Evolutionary conservation across 2,329 filamentous ascomycete genomes (phyloP), one percentile per base, ranked within the genome.

Genomic region (Stachybotrys echinatus): DNA sequence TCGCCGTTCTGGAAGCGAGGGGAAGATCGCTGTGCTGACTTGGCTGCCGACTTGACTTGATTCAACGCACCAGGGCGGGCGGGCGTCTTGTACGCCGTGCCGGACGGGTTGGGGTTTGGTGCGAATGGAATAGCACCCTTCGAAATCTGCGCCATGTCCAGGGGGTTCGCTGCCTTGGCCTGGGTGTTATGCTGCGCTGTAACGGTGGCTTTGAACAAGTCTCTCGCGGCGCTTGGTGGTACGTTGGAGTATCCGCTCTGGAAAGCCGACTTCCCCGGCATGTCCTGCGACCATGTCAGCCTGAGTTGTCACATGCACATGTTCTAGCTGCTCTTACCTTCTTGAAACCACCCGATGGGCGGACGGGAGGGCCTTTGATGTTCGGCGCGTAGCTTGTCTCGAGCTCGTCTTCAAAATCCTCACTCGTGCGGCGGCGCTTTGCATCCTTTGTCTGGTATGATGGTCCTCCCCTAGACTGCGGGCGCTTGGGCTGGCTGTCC

Each of bases 51-150:
- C 61, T 85, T 85, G 43, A 68, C 67, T 38, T 63, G 66, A 14
- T 55, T 58, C 18, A 61, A 54, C 42, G 66, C 66, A 22, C 69
- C 74, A 21, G 80, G 75, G 18, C 84, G 79, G 10, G 78, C 83
- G 2, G 88, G 85, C 17, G 87, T 88, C 74, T 91, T 91, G 71
- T 83, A 80, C n/a, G 76, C 71, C 44, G 68, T 67, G 17, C 66
- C 78, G 23, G 74, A 71, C 8, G 78, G 73, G 57, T 80, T 85
- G 8, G 79, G 73, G 52, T 82, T 83, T 19, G 92, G 81, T 6
- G 90, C 90, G 63, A 96, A 96, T 3, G 90, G 88, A 58, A 96
- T 96, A 23, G 87, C 84, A n/a, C 84, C 88, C 68, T 88, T 95
- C 7, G 89, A 88, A 52, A 92, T 85, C 63, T 92, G 88, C n/a